Evolutionary conservation across 495 filamentous ascomycete genomes (phyloP), one percentile per base, ranked within the genome.

Genomic region (Astrocystis sublimbata): DNA sequence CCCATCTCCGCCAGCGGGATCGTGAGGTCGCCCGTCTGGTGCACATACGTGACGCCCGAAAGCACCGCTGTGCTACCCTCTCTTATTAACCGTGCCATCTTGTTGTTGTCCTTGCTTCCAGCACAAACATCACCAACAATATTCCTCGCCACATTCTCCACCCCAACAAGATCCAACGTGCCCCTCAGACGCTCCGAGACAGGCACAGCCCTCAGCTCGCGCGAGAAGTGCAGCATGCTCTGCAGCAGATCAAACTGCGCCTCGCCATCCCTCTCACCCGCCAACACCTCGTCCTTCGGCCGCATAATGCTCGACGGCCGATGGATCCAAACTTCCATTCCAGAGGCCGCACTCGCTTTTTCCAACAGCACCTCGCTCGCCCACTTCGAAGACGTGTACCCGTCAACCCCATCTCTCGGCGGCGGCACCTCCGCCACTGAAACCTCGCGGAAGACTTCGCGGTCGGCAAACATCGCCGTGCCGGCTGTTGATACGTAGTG

Each of bases 401-500:
- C 69, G 26, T 49, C 47, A 0, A 63, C 52, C 4, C 68, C 63
- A 21, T 65, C 58, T 15, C 30, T 28, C 30, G 15, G 3, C 51
- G 3, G 9, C 21, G 46, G 65, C 40, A 17, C 38, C 12, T 8
- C 19, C 4, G 10, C 38, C 4, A 52, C 26, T 6, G 24, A n/a
- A 7, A 10, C 24, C 2, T 23, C 7, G 24, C 24, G 51, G 36
- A 42, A 42, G 3, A 33, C 52, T 3, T 6, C 12, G 0, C 1
- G 28, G 24, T 23, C 50, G 23, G 51, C 28, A 40, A 54, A 62
- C 10, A 61, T 38, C 17, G 53, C 43, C 7, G 60, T 13, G 60
- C 49, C 67, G 10, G 61, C 62, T 2, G 67, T 54, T 4, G 71
- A 73, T 3, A 73, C 42, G 49, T 60, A 71, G 33, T 73, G 71